Evolutionary conservation across 1,284 basidiomycete genomes (phyloP).

Genomic region (Tilletia setariae): DNA sequence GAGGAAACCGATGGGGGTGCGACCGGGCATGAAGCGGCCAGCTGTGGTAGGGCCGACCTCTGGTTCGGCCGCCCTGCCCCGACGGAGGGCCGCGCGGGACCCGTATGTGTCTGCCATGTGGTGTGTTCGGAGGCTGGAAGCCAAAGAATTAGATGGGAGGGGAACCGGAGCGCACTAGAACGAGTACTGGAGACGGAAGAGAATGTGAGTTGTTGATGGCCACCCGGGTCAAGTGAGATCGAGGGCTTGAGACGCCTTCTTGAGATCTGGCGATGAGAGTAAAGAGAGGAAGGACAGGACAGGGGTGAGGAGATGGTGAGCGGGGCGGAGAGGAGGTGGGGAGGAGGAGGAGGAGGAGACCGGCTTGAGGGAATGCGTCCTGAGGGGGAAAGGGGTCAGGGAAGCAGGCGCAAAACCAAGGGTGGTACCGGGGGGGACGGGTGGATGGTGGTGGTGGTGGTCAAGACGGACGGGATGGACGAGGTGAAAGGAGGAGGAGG

Average conservation of each 20-base stretch:
- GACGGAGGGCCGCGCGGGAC: conserved; percentile 3
- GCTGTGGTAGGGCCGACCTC: conserved; percentile 11
- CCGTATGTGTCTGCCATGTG: conserved; percentile 16
- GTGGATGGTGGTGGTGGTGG: background rate
- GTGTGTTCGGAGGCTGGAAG: too few relatives aligned
- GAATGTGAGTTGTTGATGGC: conserved; percentile 1
- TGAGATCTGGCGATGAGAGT: background rate
- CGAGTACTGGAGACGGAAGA: background rate
- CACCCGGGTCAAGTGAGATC: background rate
- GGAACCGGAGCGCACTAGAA: background rate
- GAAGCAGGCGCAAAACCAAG: background rate
- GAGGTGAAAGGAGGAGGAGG: background rate
- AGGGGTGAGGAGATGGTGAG: background rate
- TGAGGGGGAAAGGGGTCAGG: background rate
- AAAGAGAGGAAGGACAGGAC: too few relatives aligned
- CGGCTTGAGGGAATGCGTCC: background rate
- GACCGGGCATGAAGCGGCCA: conserved; percentile 6
- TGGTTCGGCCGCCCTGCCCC: background rate
- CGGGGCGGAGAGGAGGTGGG: background rate
- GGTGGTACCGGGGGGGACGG: background rate
- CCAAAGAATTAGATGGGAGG: too few relatives aligned
- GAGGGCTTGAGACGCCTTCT: background rate
- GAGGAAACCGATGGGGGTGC: conserved; percentile 23
- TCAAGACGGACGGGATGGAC: background rate
- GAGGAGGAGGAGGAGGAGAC: background rate